Conservation (phyloP, 345 rosid genomes). For the Nephelium lappaceum region DNA sequence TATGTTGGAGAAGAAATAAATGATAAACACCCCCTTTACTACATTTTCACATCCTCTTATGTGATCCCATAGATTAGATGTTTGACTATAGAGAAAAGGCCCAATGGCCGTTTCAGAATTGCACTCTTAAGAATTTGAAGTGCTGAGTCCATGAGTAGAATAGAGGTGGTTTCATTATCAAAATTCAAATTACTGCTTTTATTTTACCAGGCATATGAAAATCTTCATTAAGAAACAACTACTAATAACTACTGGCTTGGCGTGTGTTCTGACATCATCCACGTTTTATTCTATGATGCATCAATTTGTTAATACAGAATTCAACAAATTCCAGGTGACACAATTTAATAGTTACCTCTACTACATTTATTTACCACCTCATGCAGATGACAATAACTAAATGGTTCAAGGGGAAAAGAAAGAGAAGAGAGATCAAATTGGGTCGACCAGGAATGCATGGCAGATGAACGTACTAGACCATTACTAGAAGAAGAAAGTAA, state of each 20-base stretch:
- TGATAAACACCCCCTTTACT: not conserved
- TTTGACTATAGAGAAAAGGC: not conserved
- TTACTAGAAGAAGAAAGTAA: not conserved
- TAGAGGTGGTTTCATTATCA: not conserved
- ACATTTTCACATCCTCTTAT: not conserved
- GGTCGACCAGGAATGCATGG: not conserved
- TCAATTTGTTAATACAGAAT: not conserved
- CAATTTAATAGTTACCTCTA: not conserved
- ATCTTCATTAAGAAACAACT: not conserved
- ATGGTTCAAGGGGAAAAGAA: not conserved
- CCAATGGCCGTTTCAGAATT: not conserved
- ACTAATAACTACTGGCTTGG: not conserved
- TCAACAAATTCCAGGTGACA: not conserved
- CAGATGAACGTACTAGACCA: not conserved
- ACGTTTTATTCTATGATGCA: not conserved
- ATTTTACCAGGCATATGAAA: not conserved
- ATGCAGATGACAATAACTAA: constrained; percentile 8
- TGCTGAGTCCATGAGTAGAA: not conserved
- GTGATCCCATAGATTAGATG: not conserved
- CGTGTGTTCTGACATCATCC: not conserved
- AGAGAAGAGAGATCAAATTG: not conserved
- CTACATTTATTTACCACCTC: not conserved
- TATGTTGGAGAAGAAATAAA: not conserved
- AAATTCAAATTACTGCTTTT: not conserved
- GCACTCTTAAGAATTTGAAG: not conserved